Evolutionary conservation across 805 yeast genomes (phyloP), one percentile per base, ranked within the genome.

Genomic region (Priceomyces fermenticarens): DNA sequence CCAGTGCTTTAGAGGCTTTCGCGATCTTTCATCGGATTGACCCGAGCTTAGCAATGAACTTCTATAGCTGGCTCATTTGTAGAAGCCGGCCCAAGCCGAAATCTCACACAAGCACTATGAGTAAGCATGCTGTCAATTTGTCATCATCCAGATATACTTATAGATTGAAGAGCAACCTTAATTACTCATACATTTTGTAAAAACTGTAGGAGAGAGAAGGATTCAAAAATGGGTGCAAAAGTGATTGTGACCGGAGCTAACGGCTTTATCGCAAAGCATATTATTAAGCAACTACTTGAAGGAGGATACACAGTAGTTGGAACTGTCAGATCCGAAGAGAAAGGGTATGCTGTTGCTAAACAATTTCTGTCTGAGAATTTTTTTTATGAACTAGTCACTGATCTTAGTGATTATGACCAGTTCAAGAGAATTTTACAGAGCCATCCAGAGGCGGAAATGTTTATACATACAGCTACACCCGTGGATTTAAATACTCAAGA

Each of bases 401-500:
- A 60, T 30, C 50, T 62, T 31, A 45, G 46, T 5, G 40, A 41
- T 7, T 35, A 35, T 1, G 63, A 62, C 16, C 76, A 78, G 2
- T 77, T 77, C 43, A 78, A 72, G 46, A 54, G 58, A 9, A 70
- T 67, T 1, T 55, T 78, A 33, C 41, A 55, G 23, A 55, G 54
- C 10, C 61, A 72, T 40, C 63, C 65, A 2, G 71, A 70, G 14
- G 59, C 72, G 36, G 54, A 58, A 4, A 52, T 49, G 41, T 73
- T 76, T 12, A 44, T 75, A n/a, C 81, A 76, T 53, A 67, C 80
- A 4, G 85, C 85, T 3, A 72, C 83, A n/a, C 81, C 82, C 12
- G 68, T 72, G 46, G 45, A 56, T 0, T 62, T 53, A 37, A 50
- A 58, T n/a, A 49, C 57, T 33, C 56, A 57, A 9, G 65, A 66